Conservation (phyloP, 306 rosid genomes). For the Quercus aquifolioides region DNA sequence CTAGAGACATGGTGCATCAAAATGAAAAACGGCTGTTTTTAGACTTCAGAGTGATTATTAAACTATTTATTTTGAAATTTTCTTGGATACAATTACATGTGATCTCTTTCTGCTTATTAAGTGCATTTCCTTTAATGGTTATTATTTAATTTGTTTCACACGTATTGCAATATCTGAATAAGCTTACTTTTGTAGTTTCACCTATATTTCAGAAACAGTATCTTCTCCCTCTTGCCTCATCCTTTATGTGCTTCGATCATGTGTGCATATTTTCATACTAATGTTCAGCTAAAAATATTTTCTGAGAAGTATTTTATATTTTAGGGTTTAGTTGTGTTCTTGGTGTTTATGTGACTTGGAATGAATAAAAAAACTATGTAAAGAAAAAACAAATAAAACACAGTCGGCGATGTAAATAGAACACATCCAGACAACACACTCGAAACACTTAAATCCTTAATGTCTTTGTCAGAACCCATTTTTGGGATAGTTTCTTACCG, state of each 20-base stretch:
- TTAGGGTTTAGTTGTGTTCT: no score
- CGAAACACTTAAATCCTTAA: no score
- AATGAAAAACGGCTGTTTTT: slow-evolving; percentile 41
- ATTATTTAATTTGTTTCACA: background rate
- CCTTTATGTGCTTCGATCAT: background rate
- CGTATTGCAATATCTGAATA: background rate
- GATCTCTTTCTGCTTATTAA: slow-evolving; percentile 20
- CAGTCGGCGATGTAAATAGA: no score
- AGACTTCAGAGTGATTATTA: slow-evolving; percentile 37
- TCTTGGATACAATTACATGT: slow-evolving; percentile 34
- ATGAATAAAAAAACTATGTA: no score
- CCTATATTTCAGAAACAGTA: background rate
- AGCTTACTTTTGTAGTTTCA: background rate
- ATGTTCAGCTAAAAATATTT: no score
- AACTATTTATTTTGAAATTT: slow-evolving; percentile 46
- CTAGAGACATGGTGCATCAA: slow-evolving; percentile 44
- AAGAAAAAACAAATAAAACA: no score
- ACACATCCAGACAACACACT: no score
- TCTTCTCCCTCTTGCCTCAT: background rate
- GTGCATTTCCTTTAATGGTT: slow-evolving; percentile 21
- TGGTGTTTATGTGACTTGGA: no score
- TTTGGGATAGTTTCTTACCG: no score
- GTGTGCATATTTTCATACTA: background rate
- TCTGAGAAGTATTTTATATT: no score
- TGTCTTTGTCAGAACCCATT: no score